These are phyloP conservation scores for Aspergillus neoniger DNA, from an alignment of 2,329 filamentous ascomycete genomes.

Conservation along the genomic window DNA sequence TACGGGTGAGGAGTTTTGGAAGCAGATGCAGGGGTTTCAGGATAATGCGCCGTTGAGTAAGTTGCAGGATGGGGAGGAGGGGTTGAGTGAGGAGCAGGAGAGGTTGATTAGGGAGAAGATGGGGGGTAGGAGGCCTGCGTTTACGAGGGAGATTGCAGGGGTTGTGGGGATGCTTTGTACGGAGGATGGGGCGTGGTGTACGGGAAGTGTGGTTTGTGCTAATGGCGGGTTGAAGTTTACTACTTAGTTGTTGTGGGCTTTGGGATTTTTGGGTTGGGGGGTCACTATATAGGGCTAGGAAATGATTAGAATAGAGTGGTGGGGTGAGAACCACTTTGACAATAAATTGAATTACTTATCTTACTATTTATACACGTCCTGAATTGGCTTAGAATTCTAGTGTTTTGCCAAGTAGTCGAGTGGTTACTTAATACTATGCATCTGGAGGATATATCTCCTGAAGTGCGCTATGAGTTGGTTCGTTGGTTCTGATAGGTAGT, in stretches of 20 bases:
- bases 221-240: constrained; percentile 69
- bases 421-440: no score
- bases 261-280: no score
- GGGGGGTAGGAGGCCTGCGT: constrained; percentile 62
- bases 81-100: constrained; percentile 61
- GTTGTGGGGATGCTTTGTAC: constrained; percentile 75
- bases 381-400: no score
- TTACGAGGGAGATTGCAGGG: constrained; percentile 71
- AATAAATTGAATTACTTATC: no score
- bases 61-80: constrained; percentile 60
- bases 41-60: constrained; percentile 66
- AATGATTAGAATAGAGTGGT: no score
- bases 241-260: neutral
- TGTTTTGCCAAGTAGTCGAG: no score
- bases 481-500: no score
- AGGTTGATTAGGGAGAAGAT: constrained; percentile 62
- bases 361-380: no score
- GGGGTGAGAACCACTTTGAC: no score
- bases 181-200: constrained; percentile 73
- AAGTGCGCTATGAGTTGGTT: no score
- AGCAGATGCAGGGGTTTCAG: constrained; percentile 61
- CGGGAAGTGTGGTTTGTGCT: constrained; percentile 75
- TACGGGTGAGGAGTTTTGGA: constrained; percentile 60
- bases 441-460: no score
- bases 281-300: no score